A percentile compares a stretch with the other conserved stretches of the same genome.
These are phyloP conservation scores for Pelargonium myrrhifolium DNA, from an alignment of 441 rosid species.

Conservation along the genomic window DNA sequence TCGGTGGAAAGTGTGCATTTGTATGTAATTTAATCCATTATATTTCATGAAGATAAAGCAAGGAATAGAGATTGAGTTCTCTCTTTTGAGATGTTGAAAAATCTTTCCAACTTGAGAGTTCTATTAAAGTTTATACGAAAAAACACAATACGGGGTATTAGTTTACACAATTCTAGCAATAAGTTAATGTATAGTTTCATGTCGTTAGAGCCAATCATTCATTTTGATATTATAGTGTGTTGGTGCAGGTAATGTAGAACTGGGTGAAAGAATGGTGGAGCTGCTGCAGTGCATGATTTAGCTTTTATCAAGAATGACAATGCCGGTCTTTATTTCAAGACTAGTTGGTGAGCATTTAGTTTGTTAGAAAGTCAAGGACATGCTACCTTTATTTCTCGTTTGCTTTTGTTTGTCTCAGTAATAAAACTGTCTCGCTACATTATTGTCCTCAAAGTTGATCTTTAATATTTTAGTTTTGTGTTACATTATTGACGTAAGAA, in stretches of 20 bases:
- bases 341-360: slow-evolving; percentile 1
- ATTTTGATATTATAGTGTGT: too few relatives aligned
- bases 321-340: background rate
- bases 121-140: too few relatives aligned
- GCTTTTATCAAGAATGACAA: background rate
- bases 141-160: background rate
- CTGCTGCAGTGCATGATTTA: background rate
- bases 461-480: background rate
- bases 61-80: too few relatives aligned
- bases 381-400: background rate
- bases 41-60: too few relatives aligned
- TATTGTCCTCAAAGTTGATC: background rate
- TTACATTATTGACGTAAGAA: slow-evolving; percentile 44
- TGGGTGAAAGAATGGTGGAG: background rate
- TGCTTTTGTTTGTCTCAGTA: background rate
- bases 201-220: too few relatives aligned
- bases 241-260: background rate
- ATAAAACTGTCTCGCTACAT: background rate
- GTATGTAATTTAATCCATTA: too few relatives aligned
- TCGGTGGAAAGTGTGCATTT: too few relatives aligned
- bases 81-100: too few relatives aligned
- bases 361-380: background rate
- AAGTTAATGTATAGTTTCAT: background rate
- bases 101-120: too few relatives aligned
- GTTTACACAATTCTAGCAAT: background rate